Percentiles rank a stretch among this genome's conserved stretches.
These are phyloP conservation scores for Chlorella sp. DNA, from an alignment of 139 green algal genomes.

Conservation along the genomic window DNA sequence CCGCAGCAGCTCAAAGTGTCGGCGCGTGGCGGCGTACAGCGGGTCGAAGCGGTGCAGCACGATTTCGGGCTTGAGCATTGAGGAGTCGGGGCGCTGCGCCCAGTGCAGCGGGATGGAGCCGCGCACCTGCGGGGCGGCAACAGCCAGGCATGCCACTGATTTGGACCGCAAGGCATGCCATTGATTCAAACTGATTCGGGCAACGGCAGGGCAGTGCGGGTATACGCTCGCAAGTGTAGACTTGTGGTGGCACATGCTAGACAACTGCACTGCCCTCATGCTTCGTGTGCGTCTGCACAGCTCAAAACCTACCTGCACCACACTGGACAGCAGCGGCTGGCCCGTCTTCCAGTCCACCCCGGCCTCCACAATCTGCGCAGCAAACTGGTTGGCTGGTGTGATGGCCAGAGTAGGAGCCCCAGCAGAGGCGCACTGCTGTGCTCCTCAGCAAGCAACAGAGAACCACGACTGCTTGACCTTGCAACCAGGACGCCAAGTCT, in stretches of 20 bases:
- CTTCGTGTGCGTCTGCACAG: not conserved
- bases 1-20: conserved; percentile 52
- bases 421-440: not conserved
- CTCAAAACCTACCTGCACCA: conserved; percentile 69
- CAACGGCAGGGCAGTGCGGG: not conserved
- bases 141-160: no score
- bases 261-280: no score
- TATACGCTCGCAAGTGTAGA: no score
- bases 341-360: conserved; percentile 72
- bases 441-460: not conserved
- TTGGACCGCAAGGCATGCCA: no score
- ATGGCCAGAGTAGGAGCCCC: no score
- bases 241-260: no score
- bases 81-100: conserved; percentile 67
- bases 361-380: conserved; percentile 59
- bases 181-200: no score
- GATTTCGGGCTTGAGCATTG: conserved; percentile 79
- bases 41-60: conserved; percentile 85
- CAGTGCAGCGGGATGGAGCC: conserved; percentile 95
- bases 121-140: conserved; percentile 75
- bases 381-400: no score
- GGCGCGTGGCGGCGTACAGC: conserved; percentile 66
- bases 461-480: not conserved
- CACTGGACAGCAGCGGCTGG: conserved; percentile 60
- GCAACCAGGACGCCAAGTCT: no score